Conservation (phyloP, 352 stramenopile genomes). For the Phytopythium kandeliae region DNA sequence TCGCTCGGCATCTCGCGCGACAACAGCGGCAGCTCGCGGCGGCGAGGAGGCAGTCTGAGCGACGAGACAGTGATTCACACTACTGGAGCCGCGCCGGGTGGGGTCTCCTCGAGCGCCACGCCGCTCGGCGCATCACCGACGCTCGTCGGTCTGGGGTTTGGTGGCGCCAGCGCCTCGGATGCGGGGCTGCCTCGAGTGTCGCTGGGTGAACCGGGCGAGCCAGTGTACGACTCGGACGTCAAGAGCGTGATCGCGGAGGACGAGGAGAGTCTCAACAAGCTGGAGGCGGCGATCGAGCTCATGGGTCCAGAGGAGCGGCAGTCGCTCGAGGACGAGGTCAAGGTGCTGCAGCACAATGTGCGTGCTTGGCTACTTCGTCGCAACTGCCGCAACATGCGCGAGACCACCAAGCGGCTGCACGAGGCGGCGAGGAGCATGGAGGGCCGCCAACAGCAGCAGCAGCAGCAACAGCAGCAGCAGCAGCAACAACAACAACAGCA, state of each 20-base stretch:
- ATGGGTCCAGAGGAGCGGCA: slow-evolving; percentile 82
- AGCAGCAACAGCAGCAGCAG: slow-evolving; percentile 35
- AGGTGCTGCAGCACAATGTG: slow-evolving; percentile 83
- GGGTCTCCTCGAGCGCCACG: not conserved
- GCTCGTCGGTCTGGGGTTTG: not conserved
- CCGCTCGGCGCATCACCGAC: not conserved
- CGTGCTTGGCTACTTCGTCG: slow-evolving; percentile 82
- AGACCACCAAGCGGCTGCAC: slow-evolving; percentile 78
- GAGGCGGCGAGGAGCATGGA: slow-evolving; percentile 66
- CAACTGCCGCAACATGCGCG: slow-evolving; percentile 86
- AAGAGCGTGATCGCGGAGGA: slow-evolving; percentile 83
- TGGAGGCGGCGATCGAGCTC: slow-evolving; percentile 80
- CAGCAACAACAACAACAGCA: too few relatives aligned
- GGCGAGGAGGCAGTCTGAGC: slow-evolving; percentile 49
- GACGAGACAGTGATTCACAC: slow-evolving; percentile 25
- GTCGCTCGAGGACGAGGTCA: slow-evolving; percentile 84
- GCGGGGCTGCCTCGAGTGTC: not conserved
- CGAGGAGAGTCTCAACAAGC: slow-evolving; percentile 63
- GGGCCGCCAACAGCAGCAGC: slow-evolving; percentile 45
- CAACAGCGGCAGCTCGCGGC: slow-evolving; percentile 18
- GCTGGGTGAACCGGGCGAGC: slow-evolving; percentile 21
- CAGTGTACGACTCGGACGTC: slow-evolving; percentile 62
- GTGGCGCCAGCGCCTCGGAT: not conserved
- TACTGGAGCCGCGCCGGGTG: not conserved
- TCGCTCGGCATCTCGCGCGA: slow-evolving; percentile 79